Evolutionary conservation across 306 rosid species (phyloP).

Genomic region (Coriaria nepalensis): DNA sequence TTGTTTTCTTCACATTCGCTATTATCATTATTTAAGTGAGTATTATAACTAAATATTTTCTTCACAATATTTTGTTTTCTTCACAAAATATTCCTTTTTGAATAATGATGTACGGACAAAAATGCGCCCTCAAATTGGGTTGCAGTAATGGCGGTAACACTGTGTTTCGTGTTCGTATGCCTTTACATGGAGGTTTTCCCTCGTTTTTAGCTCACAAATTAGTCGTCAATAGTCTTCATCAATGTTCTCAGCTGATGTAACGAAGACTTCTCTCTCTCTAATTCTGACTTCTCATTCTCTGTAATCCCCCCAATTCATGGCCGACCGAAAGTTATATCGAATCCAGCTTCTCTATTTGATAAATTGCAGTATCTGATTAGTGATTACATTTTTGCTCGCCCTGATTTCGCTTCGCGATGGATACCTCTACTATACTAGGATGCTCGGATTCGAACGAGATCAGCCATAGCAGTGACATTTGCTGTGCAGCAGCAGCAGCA

Average conservation of each 20-base stretch:
- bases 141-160: too few species aligned
- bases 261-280: neutral
- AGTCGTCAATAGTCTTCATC: slow-evolving; percentile 4
- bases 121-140: neutral
- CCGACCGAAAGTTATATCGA: too few species aligned
- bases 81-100: too few species aligned
- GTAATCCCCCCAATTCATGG: too few species aligned
- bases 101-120: slow-evolving; percentile 2
- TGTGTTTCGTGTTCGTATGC: too few species aligned
- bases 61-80: too few species aligned
- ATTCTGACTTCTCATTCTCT: slow-evolving; percentile 6
- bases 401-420: slow-evolving; percentile 10
- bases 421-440: neutral
- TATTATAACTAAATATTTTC: too few species aligned
- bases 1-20: too few species aligned
- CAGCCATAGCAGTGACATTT: slow-evolving; percentile 24
- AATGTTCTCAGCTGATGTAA: slow-evolving; percentile 1
- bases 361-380: neutral
- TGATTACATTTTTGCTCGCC: neutral
- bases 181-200: too few species aligned
- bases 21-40: too few species aligned
- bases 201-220: too few species aligned
- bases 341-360: too few species aligned
- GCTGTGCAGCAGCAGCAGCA: slow-evolving; percentile 6
- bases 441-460: slow-evolving; percentile 28